These are phyloP conservation scores for Linnemannia zychae DNA, from an alignment of 192 early-diverging fungal genomes.

Conservation along the genomic window DNA sequence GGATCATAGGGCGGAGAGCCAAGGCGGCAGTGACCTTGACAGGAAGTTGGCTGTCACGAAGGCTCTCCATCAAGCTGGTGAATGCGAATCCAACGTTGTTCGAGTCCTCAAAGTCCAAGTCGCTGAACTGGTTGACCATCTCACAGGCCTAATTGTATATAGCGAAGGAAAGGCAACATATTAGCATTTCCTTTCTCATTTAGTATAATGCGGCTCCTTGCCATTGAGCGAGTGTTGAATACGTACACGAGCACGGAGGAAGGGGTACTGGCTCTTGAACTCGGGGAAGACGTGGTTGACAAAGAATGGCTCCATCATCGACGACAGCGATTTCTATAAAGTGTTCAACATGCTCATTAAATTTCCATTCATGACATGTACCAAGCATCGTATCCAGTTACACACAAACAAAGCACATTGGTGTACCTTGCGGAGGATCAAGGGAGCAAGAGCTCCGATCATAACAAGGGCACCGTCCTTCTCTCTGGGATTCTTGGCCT, in stretches of 20 bases:
- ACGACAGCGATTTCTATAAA: slow-evolving; percentile 72
- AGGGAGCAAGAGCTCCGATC: slow-evolving; percentile 81
- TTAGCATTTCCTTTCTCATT: background rate
- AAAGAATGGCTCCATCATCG: slow-evolving; percentile 88
- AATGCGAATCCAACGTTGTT: slow-evolving; percentile 65
- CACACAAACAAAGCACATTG: background rate
- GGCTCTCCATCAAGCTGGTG: slow-evolving; percentile 68
- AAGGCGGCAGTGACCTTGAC: slow-evolving; percentile 91
- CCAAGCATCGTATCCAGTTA: background rate
- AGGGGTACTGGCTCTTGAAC: slow-evolving; percentile 86
- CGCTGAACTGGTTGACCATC: slow-evolving; percentile 68
- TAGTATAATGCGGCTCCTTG: too few relatives aligned
- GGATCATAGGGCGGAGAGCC: slow-evolving; percentile 84
- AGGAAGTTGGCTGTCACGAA: slow-evolving; percentile 87
- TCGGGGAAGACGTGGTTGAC: slow-evolving; percentile 91
- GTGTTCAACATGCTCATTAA: background rate
- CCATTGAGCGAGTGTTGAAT: background rate
- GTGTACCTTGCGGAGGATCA: slow-evolving; percentile 73
- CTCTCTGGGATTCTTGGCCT: slow-evolving; percentile 76
- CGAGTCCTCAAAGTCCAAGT: slow-evolving; percentile 71
- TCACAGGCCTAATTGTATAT: slow-evolving; percentile 56
- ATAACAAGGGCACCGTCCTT: slow-evolving; percentile 95
- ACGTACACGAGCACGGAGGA: slow-evolving; percentile 84
- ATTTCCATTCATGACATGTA: background rate
- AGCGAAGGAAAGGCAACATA: background rate